Percentiles rank a stretch among this genome's conserved stretches.
Evolutionary conservation across 768 basidiomycete species (phyloP).

Genomic region (Strobilomyces dryophilus): DNA sequence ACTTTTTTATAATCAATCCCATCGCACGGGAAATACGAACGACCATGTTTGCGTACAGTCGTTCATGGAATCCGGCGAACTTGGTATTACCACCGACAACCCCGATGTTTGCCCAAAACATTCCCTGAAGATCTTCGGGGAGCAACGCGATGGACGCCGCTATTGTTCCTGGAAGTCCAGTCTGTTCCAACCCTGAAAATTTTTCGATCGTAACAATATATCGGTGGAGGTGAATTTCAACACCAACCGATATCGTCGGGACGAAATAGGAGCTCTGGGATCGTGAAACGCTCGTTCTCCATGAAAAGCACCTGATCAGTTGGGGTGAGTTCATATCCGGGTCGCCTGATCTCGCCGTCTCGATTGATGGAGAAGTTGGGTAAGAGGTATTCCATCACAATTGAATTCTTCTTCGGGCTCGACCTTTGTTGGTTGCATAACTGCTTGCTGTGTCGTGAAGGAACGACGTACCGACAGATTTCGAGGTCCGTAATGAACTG

Average conservation of each 20-base stretch:
- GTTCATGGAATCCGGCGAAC: slow-evolving; percentile 65
- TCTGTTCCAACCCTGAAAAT: slow-evolving; percentile 66
- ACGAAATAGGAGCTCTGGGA: slow-evolving; percentile 90
- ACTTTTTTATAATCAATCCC: slow-evolving; percentile 38
- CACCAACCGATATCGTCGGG: slow-evolving; percentile 83
- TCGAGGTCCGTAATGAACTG: slow-evolving; percentile 74
- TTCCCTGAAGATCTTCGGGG: slow-evolving; percentile 77
- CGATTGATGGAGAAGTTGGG: slow-evolving; percentile 78
- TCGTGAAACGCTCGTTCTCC: slow-evolving; percentile 88
- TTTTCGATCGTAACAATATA: slow-evolving; percentile 1
- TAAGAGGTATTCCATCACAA: slow-evolving; percentile 86
- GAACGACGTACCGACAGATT: slow-evolving; percentile 61
- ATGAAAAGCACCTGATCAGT: slow-evolving; percentile 73
- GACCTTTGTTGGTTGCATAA: slow-evolving; percentile 36
- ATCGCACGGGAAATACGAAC: slow-evolving; percentile 12
- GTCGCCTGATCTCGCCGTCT: slow-evolving; percentile 50
- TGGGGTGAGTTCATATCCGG: slow-evolving; percentile 50
- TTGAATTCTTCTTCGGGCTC: slow-evolving; percentile 55
- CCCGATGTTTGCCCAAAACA: slow-evolving; percentile 96
- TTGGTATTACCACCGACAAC: slow-evolving; percentile 81
- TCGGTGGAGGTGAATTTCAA: slow-evolving; percentile 9
- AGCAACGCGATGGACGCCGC: slow-evolving; percentile 72
- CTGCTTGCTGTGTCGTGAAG: slow-evolving; percentile 14
- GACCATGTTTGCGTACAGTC: slow-evolving; percentile 58
- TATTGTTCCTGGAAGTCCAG: slow-evolving; percentile 73